Conservation (phyloP, 352 stramenopile species). For the Globisporangium rhizosaccharum region DNA sequence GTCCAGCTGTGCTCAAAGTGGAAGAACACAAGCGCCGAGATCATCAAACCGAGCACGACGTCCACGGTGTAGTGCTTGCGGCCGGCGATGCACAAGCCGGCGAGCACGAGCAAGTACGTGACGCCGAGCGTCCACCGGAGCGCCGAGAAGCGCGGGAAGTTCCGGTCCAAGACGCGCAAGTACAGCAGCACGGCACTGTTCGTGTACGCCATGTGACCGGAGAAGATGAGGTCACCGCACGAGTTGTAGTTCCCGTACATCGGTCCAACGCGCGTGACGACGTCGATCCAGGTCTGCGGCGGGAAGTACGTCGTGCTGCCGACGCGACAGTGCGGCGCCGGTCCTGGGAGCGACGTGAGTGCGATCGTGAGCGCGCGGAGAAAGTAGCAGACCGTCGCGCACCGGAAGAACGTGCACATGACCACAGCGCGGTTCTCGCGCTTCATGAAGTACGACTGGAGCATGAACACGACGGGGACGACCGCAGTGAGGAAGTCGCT, state of each 20-base stretch:
- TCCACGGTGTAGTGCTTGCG: slow-evolving; percentile 82
- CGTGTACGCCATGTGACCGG: slow-evolving; percentile 70
- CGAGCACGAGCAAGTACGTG: slow-evolving; percentile 44
- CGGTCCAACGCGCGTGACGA: slow-evolving; percentile 59
- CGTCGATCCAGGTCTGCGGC: slow-evolving; percentile 63
- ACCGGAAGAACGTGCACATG: slow-evolving; percentile 60
- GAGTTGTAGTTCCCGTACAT: slow-evolving; percentile 78
- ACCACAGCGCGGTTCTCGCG: slow-evolving; percentile 42
- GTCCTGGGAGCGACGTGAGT: slow-evolving; percentile 63
- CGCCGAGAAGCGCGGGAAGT: slow-evolving; percentile 39
- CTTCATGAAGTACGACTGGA: slow-evolving; percentile 45
- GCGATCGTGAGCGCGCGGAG: slow-evolving; percentile 60
- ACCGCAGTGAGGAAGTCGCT: slow-evolving; percentile 61
- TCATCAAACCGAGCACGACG: slow-evolving; percentile 59
- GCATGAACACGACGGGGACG: slow-evolving; percentile 53
- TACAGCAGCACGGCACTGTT: slow-evolving; percentile 64
- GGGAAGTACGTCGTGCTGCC: slow-evolving; percentile 52
- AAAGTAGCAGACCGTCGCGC: slow-evolving; percentile 67
- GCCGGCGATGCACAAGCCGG: slow-evolving; percentile 48
- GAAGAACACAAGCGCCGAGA: slow-evolving; percentile 71
- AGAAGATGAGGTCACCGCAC: slow-evolving; percentile 76
- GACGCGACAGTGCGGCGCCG: slow-evolving; percentile 55
- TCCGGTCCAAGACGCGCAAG: slow-evolving; percentile 52
- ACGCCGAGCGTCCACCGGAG: slow-evolving; percentile 50
- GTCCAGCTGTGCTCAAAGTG: slow-evolving; percentile 74